phyloP scores from a whole-genome alignment of 768 basidiomycete species.

The Kwoniella botswanensis region DNA sequence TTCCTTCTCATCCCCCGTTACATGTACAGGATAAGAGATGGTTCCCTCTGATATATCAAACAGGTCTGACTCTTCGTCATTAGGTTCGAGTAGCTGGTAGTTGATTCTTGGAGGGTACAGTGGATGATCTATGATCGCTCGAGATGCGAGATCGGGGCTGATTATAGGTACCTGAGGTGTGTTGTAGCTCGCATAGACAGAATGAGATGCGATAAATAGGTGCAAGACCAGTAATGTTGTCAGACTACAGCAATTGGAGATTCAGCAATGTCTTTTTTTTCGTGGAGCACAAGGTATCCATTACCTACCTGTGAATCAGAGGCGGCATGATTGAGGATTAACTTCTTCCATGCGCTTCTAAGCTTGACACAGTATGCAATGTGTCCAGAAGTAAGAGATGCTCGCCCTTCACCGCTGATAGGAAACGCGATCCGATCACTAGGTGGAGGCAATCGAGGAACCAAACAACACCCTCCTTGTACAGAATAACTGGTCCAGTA shows the following conservation, averaged over 20 bases:
- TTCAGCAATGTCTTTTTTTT: background rate
- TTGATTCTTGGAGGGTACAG: conserved; percentile 5
- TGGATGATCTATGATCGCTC: conserved; percentile 12
- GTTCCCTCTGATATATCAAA: too few relatives aligned
- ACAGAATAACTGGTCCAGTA: background rate
- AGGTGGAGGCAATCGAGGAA: background rate
- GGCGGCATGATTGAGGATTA: background rate
- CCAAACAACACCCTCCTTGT: background rate
- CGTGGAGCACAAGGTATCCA: background rate
- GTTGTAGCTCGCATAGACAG: background rate
- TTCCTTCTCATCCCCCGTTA: conserved; percentile 39
- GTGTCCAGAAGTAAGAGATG: too few relatives aligned
- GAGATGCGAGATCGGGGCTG: background rate
- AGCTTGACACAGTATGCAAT: too few relatives aligned
- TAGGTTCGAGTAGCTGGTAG: background rate
- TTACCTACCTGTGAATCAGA: background rate
- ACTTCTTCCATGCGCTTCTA: background rate
- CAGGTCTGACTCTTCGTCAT: background rate
- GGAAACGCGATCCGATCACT: background rate
- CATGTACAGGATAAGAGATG: conserved; percentile 27
- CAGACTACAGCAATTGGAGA: background rate
- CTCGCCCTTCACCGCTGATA: too few relatives aligned
- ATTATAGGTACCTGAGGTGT: background rate
- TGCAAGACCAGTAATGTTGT: background rate
- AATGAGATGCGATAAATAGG: background rate